Evolutionary conservation across 1,284 basidiomycete species (phyloP).

Genomic region (Cryptococcus wingfieldii): DNA sequence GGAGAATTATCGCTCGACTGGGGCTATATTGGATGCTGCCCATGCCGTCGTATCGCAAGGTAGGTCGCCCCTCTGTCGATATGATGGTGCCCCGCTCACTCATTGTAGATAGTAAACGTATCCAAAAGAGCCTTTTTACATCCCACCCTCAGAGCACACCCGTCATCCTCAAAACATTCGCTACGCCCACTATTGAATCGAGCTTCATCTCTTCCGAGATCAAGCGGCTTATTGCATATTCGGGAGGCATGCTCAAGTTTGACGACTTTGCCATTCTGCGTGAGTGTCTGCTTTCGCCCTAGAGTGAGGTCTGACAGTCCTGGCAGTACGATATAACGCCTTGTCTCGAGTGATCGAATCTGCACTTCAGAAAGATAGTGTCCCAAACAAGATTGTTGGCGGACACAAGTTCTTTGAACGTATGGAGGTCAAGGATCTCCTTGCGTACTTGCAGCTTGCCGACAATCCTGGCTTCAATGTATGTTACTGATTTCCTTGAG

Average conservation of each 20-base stretch:
- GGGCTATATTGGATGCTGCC: conserved; percentile 68
- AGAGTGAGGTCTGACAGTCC: not conserved
- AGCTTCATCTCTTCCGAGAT: conserved; percentile 73
- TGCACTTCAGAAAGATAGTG: conserved; percentile 69
- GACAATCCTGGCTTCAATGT: conserved; percentile 71
- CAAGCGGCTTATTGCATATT: conserved; percentile 67
- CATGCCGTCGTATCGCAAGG: conserved; percentile 79
- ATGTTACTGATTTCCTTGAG: conserved; percentile 3
- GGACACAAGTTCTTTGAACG: conserved; percentile 87
- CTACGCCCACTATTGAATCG: conserved; percentile 55
- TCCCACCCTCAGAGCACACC: conserved; percentile 62
- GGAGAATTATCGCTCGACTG: conserved; percentile 83
- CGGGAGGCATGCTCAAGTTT: conserved; percentile 67
- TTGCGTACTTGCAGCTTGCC: conserved; percentile 80
- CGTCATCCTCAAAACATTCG: conserved; percentile 51
- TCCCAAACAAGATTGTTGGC: conserved; percentile 72
- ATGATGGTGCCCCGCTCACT: not conserved
- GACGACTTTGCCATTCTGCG: conserved; percentile 75
- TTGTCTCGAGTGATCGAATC: conserved; percentile 73
- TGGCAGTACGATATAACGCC: conserved; percentile 73
- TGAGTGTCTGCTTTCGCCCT: conserved; percentile 45
- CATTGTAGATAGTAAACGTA: conserved; percentile 52
- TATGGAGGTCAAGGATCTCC: conserved; percentile 75
- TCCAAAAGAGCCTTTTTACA: conserved; percentile 71
- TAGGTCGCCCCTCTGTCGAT: conserved; percentile 27